These are phyloP conservation scores for Penstemon barbatus DNA, from an alignment of 257 asterid species.

Conservation along the genomic window DNA sequence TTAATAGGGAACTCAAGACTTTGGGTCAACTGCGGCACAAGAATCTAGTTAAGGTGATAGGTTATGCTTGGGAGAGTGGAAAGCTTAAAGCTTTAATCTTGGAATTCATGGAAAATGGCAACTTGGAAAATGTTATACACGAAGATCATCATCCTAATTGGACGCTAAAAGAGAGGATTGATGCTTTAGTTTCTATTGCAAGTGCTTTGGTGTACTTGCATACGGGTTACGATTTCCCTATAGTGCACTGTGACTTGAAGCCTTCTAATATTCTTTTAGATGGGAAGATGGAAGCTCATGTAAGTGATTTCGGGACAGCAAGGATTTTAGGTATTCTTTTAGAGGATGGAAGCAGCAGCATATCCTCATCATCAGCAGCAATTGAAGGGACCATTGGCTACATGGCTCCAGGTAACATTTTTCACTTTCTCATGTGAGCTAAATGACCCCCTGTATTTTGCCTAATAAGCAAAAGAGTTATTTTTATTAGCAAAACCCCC, in stretches of 20 bases:
- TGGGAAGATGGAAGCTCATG: constrained; percentile 52
- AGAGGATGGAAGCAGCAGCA: constrained; percentile 43
- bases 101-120: constrained; percentile 84
- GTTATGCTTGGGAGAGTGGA: constrained; percentile 83
- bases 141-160: constrained; percentile 28
- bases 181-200: constrained; percentile 58
- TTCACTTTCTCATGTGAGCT: neutral
- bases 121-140: constrained; percentile 62
- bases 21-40: constrained; percentile 64
- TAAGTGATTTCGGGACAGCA: constrained; percentile 89
- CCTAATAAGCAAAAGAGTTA: too few relatives aligned
- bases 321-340: constrained; percentile 65
- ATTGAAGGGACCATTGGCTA: constrained; percentile 93
- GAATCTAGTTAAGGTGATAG: constrained; percentile 71
- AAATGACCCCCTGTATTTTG: too few relatives aligned
- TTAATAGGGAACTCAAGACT: constrained; percentile 65
- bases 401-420: constrained; percentile 74
- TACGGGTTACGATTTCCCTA: constrained; percentile 68
- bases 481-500: too few relatives aligned
- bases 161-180: constrained; percentile 51
- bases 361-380: constrained; percentile 48
- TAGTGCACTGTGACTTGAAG: constrained; percentile 87
- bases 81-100: constrained; percentile 63
- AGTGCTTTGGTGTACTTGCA: constrained; percentile 68
- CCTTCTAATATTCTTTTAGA: constrained; percentile 84